Conservation (phyloP, 2,329 filamentous ascomycete genomes). For the Penicillium sp. region DNA sequence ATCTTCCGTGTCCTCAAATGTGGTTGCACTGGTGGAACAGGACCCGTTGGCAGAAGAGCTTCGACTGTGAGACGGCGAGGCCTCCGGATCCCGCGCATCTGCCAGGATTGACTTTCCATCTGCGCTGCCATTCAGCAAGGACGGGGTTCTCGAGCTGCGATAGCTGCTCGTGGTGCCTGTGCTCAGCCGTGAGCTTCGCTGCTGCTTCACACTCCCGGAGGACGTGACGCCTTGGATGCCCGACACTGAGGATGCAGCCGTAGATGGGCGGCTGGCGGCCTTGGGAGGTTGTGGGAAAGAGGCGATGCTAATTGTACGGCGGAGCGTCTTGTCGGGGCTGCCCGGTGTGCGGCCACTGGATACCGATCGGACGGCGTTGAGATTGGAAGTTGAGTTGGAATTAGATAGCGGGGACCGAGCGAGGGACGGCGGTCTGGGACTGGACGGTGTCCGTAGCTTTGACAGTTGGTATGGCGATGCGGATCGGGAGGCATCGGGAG, state of each 20-base stretch:
- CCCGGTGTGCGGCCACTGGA: constrained; percentile 58
- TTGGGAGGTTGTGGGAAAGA: constrained; percentile 89
- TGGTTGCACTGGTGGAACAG: constrained; percentile 86
- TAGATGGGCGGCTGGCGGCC: constrained; percentile 65
- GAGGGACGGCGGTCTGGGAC: constrained; percentile 57
- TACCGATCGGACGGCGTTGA: constrained; percentile 61
- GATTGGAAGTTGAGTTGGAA: constrained; percentile 55
- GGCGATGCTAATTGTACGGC: constrained; percentile 91
- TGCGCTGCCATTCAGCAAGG: constrained; percentile 75
- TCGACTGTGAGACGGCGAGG: constrained; percentile 83
- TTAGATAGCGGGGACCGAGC: constrained; percentile 53
- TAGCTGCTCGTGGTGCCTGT: constrained; percentile 58
- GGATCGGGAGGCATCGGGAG: constrained; percentile 49
- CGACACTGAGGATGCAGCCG: constrained; percentile 56
- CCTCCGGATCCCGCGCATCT: constrained; percentile 70
- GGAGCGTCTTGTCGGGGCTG: constrained; percentile 68
- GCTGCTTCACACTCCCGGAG: constrained; percentile 48
- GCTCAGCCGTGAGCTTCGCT: constrained; percentile 61
- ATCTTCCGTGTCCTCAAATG: constrained; percentile 78
- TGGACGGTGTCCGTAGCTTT: constrained; percentile 64
- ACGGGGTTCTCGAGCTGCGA: constrained; percentile 63
- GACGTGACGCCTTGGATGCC: constrained; percentile 37
- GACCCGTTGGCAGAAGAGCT: constrained; percentile 92
- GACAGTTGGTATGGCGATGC: constrained; percentile 50
- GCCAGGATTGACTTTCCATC: constrained; percentile 74